These are phyloP conservation scores for Casaregolazyma lundiana DNA, from an alignment of 1,139 yeast species.

Conservation along the genomic window DNA sequence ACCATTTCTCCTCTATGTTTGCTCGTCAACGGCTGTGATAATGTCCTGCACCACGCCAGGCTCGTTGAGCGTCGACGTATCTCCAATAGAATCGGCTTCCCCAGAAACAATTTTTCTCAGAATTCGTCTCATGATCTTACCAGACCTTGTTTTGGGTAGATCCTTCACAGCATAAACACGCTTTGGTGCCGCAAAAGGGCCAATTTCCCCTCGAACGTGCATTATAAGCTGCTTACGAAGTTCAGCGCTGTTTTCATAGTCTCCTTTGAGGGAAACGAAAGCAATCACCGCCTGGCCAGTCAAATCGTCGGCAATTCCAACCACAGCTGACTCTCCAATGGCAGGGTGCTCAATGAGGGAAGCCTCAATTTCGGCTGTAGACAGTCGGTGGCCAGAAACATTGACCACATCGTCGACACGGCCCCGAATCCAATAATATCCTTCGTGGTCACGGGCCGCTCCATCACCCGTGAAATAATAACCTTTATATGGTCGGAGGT, in stretches of 20 bases:
- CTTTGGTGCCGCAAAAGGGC: conserved; percentile 98
- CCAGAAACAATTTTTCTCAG: conserved; percentile 85
- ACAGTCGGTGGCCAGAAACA: conserved; percentile 94
- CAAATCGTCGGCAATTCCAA: conserved; percentile 88
- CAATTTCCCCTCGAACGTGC: conserved; percentile 90
- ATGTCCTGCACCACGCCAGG: conserved; percentile 80
- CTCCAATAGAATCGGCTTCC: conserved; percentile 93
- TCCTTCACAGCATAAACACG: conserved; percentile 81
- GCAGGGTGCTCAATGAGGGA: conserved; percentile 74
- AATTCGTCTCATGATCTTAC: conserved; percentile 98
- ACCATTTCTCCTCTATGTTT: conserved; percentile 7
- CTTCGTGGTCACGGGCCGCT: conserved; percentile 96
- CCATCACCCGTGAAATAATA: conserved; percentile 98
- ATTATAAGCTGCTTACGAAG: conserved; percentile 78
- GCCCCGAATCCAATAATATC: conserved; percentile 97
- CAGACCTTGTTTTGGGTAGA: conserved; percentile 96
- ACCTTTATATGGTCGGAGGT: conserved; percentile 93
- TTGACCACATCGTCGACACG: conserved; percentile 98
- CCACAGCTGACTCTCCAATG: conserved; percentile 92
- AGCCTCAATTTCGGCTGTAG: conserved; percentile 96
- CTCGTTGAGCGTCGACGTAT: conserved; percentile 83
- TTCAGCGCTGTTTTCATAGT: conserved; percentile 48
- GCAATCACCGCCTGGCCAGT: conserved; percentile 98
- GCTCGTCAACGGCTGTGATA: conserved; percentile 39
- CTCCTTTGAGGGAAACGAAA: conserved; percentile 73